These are phyloP conservation scores for Arachnomyces sp. DNA, from an alignment of 2,329 filamentous ascomycete species.

Conservation along the genomic window DNA sequence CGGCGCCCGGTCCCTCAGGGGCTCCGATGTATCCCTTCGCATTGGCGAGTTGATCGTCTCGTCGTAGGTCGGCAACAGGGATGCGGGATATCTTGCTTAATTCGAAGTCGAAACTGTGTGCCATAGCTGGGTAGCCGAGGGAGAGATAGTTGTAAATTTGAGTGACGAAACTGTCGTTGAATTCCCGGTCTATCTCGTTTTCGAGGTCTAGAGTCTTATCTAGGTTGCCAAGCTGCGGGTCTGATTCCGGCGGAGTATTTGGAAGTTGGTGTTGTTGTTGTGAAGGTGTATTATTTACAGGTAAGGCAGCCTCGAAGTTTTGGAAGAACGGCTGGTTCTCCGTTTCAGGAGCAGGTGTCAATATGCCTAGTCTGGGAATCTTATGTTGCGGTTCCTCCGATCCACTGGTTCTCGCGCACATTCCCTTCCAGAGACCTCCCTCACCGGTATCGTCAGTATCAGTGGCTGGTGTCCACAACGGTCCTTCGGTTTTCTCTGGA, in stretches of 20 bases:
- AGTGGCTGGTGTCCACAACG: conserved; percentile 72
- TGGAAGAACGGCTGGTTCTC: conserved; percentile 3
- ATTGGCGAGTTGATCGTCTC: conserved; percentile 58
- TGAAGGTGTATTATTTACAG: neutral
- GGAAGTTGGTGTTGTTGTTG: conserved; percentile 1
- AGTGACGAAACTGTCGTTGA: conserved; percentile 75
- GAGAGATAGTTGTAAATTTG: conserved; percentile 97
- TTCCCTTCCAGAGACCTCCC: conserved; percentile 44
- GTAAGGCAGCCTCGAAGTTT: neutral
- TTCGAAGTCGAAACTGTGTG: conserved; percentile 75
- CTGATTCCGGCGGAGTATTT: neutral
- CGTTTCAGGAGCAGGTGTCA: conserved; percentile 2
- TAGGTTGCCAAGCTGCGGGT: conserved; percentile 4
- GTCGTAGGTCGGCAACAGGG: conserved; percentile 57
- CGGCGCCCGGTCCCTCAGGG: conserved; percentile 35
- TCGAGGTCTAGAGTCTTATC: conserved; percentile 19
- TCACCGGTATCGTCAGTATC: conserved; percentile 29
- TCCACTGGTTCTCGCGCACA: conserved; percentile 23
- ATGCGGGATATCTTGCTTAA: conserved; percentile 72
- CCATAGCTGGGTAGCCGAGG: conserved; percentile 80
- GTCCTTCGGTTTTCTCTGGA: conserved; percentile 49
- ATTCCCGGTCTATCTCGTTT: conserved; percentile 54
- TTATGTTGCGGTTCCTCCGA: conserved; percentile 8
- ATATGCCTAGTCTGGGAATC: neutral
- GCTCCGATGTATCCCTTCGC: conserved; percentile 65